phyloP scores from a whole-genome alignment of 73 alveolate species.

The Uronychia binucleata region DNA sequence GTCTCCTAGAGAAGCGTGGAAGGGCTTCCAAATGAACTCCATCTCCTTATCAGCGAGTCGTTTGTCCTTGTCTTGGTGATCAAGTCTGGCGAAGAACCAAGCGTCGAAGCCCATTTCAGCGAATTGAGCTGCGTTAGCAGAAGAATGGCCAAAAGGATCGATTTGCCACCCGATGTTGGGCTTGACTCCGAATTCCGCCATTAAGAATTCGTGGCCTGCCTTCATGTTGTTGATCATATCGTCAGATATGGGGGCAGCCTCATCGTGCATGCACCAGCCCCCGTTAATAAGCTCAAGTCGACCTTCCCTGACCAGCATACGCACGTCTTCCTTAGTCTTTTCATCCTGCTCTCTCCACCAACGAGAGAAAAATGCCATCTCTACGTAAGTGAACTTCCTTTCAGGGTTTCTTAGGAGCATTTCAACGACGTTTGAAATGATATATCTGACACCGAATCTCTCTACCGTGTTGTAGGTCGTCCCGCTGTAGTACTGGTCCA shows the following conservation, averaged over 20 bases:
- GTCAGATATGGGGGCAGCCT: conserved; percentile 85
- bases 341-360: conserved; percentile 89
- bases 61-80: conserved; percentile 80
- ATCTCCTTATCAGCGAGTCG: conserved; percentile 68
- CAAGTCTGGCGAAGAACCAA: conserved; percentile 92
- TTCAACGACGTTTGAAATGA: conserved; percentile 54
- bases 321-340: conserved; percentile 30
- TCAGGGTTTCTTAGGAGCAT: conserved; percentile 56
- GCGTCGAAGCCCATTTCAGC: conserved; percentile 96
- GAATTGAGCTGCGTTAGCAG: conserved; percentile 86
- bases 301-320: conserved; percentile 67
- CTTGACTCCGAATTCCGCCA: conserved; percentile 72
- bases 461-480: conserved; percentile 27
- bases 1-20: conserved; percentile 17
- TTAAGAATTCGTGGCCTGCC: conserved; percentile 88
- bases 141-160: conserved; percentile 96
- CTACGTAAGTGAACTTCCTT: conserved; percentile 88
- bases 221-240: conserved; percentile 83
- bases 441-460: conserved; percentile 45
- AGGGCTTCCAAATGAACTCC: conserved; percentile 93
- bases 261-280: conserved; percentile 94
- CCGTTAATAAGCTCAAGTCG: conserved; percentile 85
- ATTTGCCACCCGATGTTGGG: conserved; percentile 96
- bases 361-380: conserved; percentile 80
- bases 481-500: conserved; percentile 80